These are phyloP conservation scores for Antrodiella citrinella DNA, from an alignment of 768 basidiomycete species.

Conservation along the genomic window DNA sequence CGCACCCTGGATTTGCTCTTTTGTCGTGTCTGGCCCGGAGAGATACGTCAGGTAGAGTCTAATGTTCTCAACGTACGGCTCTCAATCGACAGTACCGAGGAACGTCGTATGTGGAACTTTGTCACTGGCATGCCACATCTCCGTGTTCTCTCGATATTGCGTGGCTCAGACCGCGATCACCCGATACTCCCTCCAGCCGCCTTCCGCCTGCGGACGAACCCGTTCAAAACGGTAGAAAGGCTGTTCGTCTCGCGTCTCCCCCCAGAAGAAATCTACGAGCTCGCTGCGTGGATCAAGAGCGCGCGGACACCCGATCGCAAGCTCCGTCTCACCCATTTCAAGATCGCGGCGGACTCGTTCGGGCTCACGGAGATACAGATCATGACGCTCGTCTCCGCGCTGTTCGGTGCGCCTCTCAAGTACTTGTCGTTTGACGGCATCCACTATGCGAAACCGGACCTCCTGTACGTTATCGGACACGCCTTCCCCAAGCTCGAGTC, in stretches of 20 bases:
- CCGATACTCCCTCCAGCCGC: not conserved
- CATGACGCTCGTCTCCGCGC: not conserved
- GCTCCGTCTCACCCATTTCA: not conserved
- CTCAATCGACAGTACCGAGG: not conserved
- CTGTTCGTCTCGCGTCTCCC: not conserved
- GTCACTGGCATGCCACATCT: not conserved
- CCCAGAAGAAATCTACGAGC: not conserved
- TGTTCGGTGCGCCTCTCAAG: conserved; percentile 2
- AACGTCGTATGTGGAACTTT: not conserved
- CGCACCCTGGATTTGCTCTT: not conserved
- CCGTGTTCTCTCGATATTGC: not conserved
- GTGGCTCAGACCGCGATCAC: not conserved
- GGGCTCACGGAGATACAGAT: not conserved
- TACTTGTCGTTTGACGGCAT: conserved; percentile 5
- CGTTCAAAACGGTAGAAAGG: not conserved
- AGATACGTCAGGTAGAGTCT: not conserved
- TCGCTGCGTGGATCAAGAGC: not conserved
- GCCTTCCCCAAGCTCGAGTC: conserved; percentile 5
- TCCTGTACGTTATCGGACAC: conserved; percentile 1
- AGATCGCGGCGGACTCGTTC: not conserved
- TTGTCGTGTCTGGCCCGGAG: not conserved
- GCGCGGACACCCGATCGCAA: not conserved
- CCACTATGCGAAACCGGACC: not conserved
- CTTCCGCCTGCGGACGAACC: not conserved
- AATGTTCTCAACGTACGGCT: not conserved